phyloP scores from a whole-genome alignment of 2,329 filamentous ascomycete genomes.

The Fusarium sp. region DNA sequence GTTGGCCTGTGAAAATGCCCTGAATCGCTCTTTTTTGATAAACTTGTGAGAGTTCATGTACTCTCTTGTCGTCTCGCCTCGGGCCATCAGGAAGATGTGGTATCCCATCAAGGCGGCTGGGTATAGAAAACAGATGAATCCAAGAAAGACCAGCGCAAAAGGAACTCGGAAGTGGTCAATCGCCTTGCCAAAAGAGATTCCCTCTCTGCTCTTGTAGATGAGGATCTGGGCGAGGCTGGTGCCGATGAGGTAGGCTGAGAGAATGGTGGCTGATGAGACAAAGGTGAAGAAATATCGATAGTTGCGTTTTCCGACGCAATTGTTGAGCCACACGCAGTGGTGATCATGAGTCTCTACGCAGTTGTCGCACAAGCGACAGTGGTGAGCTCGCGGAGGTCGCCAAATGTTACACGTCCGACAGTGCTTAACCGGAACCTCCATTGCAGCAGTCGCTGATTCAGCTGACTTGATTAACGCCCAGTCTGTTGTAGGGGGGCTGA shows the following conservation, averaged over 20 bases:
- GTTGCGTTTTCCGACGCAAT: conserved; percentile 95
- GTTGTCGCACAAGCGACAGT: conserved; percentile 96
- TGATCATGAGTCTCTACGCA: conserved; percentile 98
- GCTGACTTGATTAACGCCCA: conserved; percentile 93
- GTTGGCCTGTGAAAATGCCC: conserved; percentile 86
- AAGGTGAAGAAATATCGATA: conserved; percentile 98
- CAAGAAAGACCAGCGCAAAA: conserved; percentile 91
- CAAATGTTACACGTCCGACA: conserved; percentile 98
- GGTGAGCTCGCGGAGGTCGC: conserved; percentile 94
- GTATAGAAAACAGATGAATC: conserved; percentile 79
- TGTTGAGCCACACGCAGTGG: conserved; percentile 99
- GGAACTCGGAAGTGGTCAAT: conserved; percentile 80
- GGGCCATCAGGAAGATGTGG: conserved; percentile 89
- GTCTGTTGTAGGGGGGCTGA: conserved; percentile 89
- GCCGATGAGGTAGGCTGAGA: conserved; percentile 80
- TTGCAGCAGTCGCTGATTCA: conserved; percentile 80
- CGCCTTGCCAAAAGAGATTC: conserved; percentile 75
- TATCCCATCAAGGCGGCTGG: conserved; percentile 87
- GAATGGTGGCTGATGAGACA: conserved; percentile 80
- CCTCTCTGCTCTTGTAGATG: conserved; percentile 73
- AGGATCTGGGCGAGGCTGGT: conserved; percentile 85
- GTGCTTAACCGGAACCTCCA: conserved; percentile 98
- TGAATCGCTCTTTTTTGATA: conserved; percentile 87
- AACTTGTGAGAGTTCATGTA: conserved; percentile 98
- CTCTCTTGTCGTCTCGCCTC: conserved; percentile 95